Evolutionary conservation across 176 grass and related monocot species (phyloP).

Genomic region (Oryza meyeriana): DNA sequence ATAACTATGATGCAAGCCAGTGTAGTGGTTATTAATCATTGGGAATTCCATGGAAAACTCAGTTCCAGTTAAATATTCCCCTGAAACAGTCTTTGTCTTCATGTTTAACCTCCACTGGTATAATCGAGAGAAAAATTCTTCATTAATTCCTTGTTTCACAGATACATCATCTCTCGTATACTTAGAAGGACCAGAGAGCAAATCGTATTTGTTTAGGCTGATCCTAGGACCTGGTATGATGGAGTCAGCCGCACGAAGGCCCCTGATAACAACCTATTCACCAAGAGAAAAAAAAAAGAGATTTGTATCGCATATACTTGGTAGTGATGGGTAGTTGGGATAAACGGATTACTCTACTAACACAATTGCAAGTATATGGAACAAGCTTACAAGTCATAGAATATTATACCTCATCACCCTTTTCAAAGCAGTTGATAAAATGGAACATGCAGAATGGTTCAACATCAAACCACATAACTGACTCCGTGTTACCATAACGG

Average conservation of each 20-base stretch:
- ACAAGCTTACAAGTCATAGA: neutral
- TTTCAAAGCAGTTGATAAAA: slow-evolving; percentile 51
- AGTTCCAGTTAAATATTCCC: slow-evolving; percentile 42
- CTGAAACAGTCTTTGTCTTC: slow-evolving; percentile 39
- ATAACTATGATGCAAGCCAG: slow-evolving; percentile 38
- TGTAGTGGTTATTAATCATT: slow-evolving; percentile 42
- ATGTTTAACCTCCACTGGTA: slow-evolving; percentile 58
- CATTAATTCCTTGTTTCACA: neutral
- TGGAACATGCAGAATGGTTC: slow-evolving; percentile 58
- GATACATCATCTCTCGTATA: neutral
- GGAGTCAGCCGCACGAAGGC: slow-evolving; percentile 37
- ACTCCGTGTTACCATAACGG: slow-evolving; percentile 49
- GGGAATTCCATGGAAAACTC: slow-evolving; percentile 47
- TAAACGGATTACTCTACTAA: neutral
- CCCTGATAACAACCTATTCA: slow-evolving; percentile 39
- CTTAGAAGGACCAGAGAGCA: neutral
- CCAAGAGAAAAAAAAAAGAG: neutral
- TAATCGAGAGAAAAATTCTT: slow-evolving; percentile 21
- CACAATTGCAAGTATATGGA: neutral
- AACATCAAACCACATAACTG: slow-evolving; percentile 55
- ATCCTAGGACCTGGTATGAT: slow-evolving; percentile 47
- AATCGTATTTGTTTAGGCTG: neutral
- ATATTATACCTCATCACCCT: slow-evolving; percentile 48
- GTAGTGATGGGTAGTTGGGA: neutral
- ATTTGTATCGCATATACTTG: neutral